Base-by-base conservation (phyloP, 1,139 yeast genomes). In the Sugiyamaella neomexicana region DNA sequence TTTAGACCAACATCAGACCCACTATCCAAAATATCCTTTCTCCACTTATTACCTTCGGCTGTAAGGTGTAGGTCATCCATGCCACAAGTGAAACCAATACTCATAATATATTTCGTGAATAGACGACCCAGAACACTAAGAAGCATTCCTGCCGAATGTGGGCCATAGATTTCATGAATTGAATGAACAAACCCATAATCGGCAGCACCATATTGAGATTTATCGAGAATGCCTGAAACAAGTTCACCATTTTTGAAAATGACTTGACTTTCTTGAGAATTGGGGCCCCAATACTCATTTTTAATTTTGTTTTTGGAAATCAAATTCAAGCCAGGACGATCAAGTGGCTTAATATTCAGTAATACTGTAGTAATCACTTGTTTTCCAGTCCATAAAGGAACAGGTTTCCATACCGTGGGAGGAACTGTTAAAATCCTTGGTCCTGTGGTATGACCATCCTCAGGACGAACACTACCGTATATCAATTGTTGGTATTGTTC, bases 51-150 rank as follows among this genome's bases (percentile, higher is more conserved):
- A 69, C 99, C 99, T 65, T 89, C 96, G 5, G 74, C 82, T 23
- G 98, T 93, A 64, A 95, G 80, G 70, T 97, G 83, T 71, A 95
- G 80, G 74, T 95, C 99, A 70, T 95, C 99, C 99, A 95, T 95
- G 80, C 99, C 99, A 83, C 99, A 95, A 8, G 99, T 93, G 68
- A 95, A 88, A 1, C 97, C 99, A 55, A 89, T 86, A 76, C 83
- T 80, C 81, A 87, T 93, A 65, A 86, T 90, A 71, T 90, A 95
- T 70, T 89, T 89, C 43, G 99, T 95, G 75, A 95, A 93, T 56
- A 95, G 77, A 68, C 99, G 82, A 60, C 99, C 99, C 59, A 95
- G 78, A 32, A 93, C 95, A 56, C 96, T 86, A 54, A 95, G 77
- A 8, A 95, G 81, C 68, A 88, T 85, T 57, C 98, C 97, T 27